Percentiles rank a stretch among this genome's conserved stretches.
phyloP scores from a whole-genome alignment of 2,329 filamentous ascomycete genomes.

The Fonsecaea pedrosoi region DNA sequence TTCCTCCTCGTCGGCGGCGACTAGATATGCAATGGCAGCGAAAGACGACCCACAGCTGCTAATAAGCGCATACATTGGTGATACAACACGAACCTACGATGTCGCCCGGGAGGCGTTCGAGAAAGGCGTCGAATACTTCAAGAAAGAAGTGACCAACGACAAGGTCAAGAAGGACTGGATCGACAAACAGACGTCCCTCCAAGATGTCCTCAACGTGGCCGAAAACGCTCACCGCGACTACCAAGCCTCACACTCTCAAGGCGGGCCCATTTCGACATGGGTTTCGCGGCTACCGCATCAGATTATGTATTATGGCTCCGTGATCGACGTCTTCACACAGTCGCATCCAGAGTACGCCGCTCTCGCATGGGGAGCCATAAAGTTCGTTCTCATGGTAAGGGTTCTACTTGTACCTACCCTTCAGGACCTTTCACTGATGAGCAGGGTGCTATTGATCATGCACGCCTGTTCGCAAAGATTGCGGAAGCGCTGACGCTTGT shows the following conservation, averaged over 20 bases:
- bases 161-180: neutral
- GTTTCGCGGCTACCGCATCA: neutral
- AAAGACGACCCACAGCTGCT: too few relatives aligned
- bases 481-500: conserved; percentile 35
- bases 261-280: neutral
- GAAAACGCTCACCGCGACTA: neutral
- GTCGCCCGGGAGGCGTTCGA: neutral
- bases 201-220: neutral
- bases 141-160: neutral
- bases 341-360: conserved; percentile 45
- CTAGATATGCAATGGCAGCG: too few relatives aligned
- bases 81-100: too few relatives aligned
- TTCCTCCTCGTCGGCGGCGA: too few relatives aligned
- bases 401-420: too few relatives aligned
- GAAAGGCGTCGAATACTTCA: neutral
- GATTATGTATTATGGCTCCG: conserved; percentile 34
- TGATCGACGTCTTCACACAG: conserved; percentile 42
- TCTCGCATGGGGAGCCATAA: conserved; percentile 44
- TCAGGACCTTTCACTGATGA: neutral
- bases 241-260: neutral
- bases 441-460: conserved; percentile 37
- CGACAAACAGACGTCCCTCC: neutral
- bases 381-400: conserved; percentile 33
- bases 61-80: too few relatives aligned
- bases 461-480: conserved; percentile 29